Evolutionary conservation across 2,329 filamentous ascomycete species (phyloP).

Genomic region (Aspergillus jensenii): DNA sequence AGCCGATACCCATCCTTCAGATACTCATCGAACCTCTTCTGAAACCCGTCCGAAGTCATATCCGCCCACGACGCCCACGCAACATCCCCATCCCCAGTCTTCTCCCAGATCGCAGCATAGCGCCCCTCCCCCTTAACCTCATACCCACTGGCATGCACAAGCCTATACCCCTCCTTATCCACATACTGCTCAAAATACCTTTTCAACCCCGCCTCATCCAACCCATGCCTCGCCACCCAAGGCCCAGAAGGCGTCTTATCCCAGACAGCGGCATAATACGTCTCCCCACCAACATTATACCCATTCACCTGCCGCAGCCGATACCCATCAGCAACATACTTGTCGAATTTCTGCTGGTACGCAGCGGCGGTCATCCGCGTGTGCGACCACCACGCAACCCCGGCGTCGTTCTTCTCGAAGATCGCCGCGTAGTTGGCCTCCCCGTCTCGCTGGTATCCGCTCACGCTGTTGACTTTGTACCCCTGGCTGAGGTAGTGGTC

Average conservation of each 20-base stretch:
- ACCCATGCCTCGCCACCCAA: slow-evolving; percentile 12
- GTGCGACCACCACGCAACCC: slow-evolving; percentile 11
- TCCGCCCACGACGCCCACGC: slow-evolving; percentile 2
- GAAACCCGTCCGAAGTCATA: slow-evolving; percentile 8
- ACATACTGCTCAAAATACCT: slow-evolving; percentile 8
- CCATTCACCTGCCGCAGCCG: slow-evolving; percentile 15
- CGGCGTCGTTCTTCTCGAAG: slow-evolving; percentile 10
- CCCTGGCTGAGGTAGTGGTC: slow-evolving; percentile 11
- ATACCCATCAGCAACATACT: slow-evolving; percentile 13
- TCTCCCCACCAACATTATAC: slow-evolving; percentile 7
- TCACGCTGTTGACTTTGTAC: slow-evolving; percentile 11
- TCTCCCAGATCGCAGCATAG: slow-evolving; percentile 17
- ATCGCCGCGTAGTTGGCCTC: slow-evolving; percentile 15
- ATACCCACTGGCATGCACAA: slow-evolving; percentile 15
- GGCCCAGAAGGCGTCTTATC: slow-evolving; percentile 10
- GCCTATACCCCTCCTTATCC: slow-evolving; percentile 6
- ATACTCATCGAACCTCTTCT: slow-evolving; percentile 9
- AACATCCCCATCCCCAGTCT: neutral
- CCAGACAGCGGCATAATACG: slow-evolving; percentile 14
- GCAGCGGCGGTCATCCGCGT: slow-evolving; percentile 11
- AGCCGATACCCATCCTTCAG: slow-evolving; percentile 12
- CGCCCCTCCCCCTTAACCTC: slow-evolving; percentile 9
- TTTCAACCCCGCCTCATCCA: slow-evolving; percentile 5
- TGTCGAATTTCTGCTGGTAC: slow-evolving; percentile 15
- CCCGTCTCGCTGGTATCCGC: slow-evolving; percentile 11